Evolutionary conservation across 1,139 yeast species (phyloP).

Genomic region (Lodderomyces oxycetoniae): DNA sequence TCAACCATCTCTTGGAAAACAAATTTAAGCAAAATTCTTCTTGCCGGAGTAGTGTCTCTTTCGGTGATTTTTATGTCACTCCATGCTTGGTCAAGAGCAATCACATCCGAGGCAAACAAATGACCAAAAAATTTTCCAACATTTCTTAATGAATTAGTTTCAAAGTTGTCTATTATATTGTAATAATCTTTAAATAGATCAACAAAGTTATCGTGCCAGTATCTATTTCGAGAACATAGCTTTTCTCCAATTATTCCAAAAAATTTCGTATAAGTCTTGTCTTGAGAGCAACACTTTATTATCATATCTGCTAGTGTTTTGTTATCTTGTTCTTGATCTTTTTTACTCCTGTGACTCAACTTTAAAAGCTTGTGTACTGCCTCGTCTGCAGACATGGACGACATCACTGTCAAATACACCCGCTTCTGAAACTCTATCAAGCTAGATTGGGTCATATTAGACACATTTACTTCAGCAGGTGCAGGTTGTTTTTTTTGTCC

Average conservation of each 20-base stretch:
- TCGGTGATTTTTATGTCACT: slow-evolving; percentile 61
- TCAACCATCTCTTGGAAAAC: slow-evolving; percentile 76
- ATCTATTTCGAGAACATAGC: slow-evolving; percentile 39
- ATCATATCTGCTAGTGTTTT: slow-evolving; percentile 65
- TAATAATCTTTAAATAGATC: slow-evolving; percentile 55
- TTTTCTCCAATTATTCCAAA: slow-evolving; percentile 78
- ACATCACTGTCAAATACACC: slow-evolving; percentile 79
- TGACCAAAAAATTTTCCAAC: slow-evolving; percentile 88
- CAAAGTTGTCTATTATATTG: slow-evolving; percentile 57
- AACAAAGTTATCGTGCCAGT: slow-evolving; percentile 57
- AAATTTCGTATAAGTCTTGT: slow-evolving; percentile 79
- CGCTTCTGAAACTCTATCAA: slow-evolving; percentile 62
- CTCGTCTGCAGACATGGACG: slow-evolving; percentile 92
- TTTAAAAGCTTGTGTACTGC: slow-evolving; percentile 80
- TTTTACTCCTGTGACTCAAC: slow-evolving; percentile 36
- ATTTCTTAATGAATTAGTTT: slow-evolving; percentile 70
- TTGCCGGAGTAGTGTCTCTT: slow-evolving; percentile 68
- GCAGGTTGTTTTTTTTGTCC: slow-evolving; percentile 13
- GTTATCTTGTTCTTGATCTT: slow-evolving; percentile 18
- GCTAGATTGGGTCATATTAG: slow-evolving; percentile 69
- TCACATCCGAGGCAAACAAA: slow-evolving; percentile 62
- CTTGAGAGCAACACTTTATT: slow-evolving; percentile 81
- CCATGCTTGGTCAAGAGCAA: slow-evolving; percentile 51
- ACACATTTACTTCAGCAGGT: slow-evolving; percentile 12
- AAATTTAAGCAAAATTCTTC: slow-evolving; percentile 77